These are phyloP conservation scores for Apiospora arundinis DNA, from an alignment of 2,329 filamentous ascomycete species.

Conservation along the genomic window DNA sequence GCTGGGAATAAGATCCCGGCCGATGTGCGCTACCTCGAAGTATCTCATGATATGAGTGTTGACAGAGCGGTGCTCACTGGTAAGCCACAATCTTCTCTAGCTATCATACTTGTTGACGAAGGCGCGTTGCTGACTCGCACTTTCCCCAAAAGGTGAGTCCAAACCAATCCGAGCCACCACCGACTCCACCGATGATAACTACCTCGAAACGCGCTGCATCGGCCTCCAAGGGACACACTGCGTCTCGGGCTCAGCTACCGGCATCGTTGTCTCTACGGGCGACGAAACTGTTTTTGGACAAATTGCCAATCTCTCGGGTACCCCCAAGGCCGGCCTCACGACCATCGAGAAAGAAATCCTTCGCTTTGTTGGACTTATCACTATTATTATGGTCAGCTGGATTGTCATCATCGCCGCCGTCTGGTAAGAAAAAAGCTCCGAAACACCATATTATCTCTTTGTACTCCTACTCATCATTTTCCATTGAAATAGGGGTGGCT, in stretches of 20 bases:
- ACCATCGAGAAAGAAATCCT: conserved; percentile 19
- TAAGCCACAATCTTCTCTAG: conserved; percentile 63
- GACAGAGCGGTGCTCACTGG: conserved; percentile 50
- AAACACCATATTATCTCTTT: conserved; percentile 21
- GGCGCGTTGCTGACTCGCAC: neutral
- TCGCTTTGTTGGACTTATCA: conserved; percentile 34
- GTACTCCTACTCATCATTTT: conserved; percentile 45
- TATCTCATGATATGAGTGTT: conserved; percentile 50
- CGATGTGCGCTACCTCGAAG: conserved; percentile 49
- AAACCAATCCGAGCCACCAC: too few species aligned
- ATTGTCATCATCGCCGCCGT: conserved; percentile 69
- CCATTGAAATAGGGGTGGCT: conserved; percentile 62
- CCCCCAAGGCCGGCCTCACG: conserved; percentile 8
- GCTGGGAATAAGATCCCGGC: conserved; percentile 56
- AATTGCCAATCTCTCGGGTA: conserved; percentile 14
- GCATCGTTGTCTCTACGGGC: conserved; percentile 15
- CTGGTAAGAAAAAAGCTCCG: conserved; percentile 62
- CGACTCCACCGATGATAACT: conserved; percentile 16
- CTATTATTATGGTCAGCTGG: conserved; percentile 69
- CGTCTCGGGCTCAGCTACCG: neutral
- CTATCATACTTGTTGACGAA: conserved; percentile 63
- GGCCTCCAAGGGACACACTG: conserved; percentile 17
- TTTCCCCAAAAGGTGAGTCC: neutral
- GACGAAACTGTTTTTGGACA: conserved; percentile 17
- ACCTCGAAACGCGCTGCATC: conserved; percentile 20